These are phyloP conservation scores for Xylaria sp. DNA, from an alignment of 2,329 filamentous ascomycete genomes.

Conservation along the genomic window DNA sequence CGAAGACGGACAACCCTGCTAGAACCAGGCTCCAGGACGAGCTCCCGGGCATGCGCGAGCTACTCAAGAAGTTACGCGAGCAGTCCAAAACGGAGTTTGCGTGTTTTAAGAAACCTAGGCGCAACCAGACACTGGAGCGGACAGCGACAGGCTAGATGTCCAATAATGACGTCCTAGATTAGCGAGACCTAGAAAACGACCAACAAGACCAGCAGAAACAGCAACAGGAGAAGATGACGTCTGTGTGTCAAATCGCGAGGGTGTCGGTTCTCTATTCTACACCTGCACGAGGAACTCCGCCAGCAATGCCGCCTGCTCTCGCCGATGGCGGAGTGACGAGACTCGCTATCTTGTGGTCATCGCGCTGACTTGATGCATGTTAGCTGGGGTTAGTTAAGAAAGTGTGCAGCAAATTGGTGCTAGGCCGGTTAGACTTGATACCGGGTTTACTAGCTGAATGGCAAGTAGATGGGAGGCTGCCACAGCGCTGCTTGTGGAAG, in stretches of 20 bases:
- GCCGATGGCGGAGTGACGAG: slow-evolving; percentile 6
- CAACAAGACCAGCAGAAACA: not conserved
- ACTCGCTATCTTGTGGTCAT: too few species aligned
- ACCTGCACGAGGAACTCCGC: slow-evolving; percentile 7
- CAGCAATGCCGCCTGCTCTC: not conserved
- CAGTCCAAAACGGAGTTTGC: slow-evolving; percentile 84
- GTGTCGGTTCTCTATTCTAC: slow-evolving; percentile 12
- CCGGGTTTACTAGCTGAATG: too few species aligned
- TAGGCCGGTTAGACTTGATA: too few species aligned
- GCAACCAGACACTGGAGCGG: slow-evolving; percentile 34
- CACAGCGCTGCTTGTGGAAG: too few species aligned
- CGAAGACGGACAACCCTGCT: slow-evolving; percentile 86
- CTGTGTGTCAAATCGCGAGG: slow-evolving; percentile 9
- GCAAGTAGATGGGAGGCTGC: too few species aligned
- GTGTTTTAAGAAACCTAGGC: slow-evolving; percentile 67
- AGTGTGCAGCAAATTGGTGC: too few species aligned
- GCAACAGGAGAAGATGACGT: not conserved
- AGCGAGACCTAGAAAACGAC: not conserved
- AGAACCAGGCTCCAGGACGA: slow-evolving; percentile 81
- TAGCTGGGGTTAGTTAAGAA: not conserved
- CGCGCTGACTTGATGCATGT: not conserved
- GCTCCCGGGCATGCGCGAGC: slow-evolving; percentile 84
- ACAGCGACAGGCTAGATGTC: slow-evolving; percentile 40
- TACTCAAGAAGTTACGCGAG: slow-evolving; percentile 83
- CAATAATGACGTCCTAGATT: slow-evolving; percentile 17